phyloP scores from a whole-genome alignment of 805 yeast genomes.

The Candida peoriensis region DNA sequence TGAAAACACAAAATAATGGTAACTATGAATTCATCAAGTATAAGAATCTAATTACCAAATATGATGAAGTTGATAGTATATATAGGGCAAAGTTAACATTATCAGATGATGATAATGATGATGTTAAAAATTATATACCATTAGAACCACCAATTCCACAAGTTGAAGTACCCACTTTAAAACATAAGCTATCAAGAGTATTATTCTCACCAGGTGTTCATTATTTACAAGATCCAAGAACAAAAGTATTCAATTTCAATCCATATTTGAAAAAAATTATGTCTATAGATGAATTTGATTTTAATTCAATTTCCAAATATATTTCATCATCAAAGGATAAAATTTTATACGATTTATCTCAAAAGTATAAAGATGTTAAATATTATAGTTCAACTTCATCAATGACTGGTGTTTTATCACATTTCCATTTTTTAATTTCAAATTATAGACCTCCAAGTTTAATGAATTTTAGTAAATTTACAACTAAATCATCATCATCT shows the following conservation, averaged over 20 bases:
- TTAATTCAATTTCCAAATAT: constrained; percentile 49
- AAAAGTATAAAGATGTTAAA: constrained; percentile 17
- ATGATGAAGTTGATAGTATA: too few relatives aligned
- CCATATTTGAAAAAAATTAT: constrained; percentile 55
- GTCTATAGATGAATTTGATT: constrained; percentile 61
- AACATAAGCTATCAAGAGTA: constrained; percentile 65
- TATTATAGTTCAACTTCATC: constrained; percentile 85
- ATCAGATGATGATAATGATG: too few relatives aligned
- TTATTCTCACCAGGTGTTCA: constrained; percentile 81
- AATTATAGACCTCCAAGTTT: constrained; percentile 52
- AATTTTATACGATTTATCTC: constrained; percentile 44
- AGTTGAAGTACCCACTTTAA: constrained; percentile 44
- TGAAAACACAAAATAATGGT: too few relatives aligned
- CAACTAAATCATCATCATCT: constrained; percentile 33
- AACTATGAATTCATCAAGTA: too few relatives aligned
- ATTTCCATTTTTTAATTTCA: constrained; percentile 68
- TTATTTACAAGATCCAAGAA: constrained; percentile 70
- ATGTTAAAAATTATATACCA: too few relatives aligned
- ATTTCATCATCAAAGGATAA: constrained; percentile 66
- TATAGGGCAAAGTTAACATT: too few relatives aligned
- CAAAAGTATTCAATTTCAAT: constrained; percentile 66
- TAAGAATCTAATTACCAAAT: too few relatives aligned
- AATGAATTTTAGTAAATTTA: constrained; percentile 38
- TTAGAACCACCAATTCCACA: constrained; percentile 13
- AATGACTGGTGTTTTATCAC: constrained; percentile 70